Conservation (phyloP, 1,139 yeast genomes). For the Blastobotrys apis region DNA sequence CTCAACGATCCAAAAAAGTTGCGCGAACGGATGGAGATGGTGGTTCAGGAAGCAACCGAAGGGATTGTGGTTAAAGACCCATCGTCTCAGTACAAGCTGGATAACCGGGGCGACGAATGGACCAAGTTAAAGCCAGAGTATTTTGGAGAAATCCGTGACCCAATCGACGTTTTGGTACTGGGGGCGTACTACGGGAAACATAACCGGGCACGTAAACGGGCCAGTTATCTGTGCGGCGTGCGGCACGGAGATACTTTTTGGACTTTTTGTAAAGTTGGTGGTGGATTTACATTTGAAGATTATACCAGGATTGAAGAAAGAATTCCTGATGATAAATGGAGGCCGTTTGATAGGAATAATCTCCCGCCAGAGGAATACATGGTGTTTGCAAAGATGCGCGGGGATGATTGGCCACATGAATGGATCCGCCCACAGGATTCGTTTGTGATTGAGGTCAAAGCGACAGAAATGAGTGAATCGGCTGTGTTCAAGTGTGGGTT, state of each 20-base stretch:
- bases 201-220: conserved; percentile 34
- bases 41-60: conserved; percentile 60
- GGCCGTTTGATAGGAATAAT: conserved; percentile 39
- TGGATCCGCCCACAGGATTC: conserved; percentile 83
- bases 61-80: conserved; percentile 77
- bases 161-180: conserved; percentile 70
- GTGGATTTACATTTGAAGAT: conserved; percentile 70
- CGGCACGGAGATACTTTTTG: conserved; percentile 35
- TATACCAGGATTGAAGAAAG: conserved; percentile 53
- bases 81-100: conserved; percentile 55
- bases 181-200: conserved; percentile 76
- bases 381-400: conserved; percentile 2
- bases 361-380: conserved; percentile 46
- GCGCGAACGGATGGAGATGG: conserved; percentile 36
- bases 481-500: conserved; percentile 58
- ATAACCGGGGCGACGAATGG: conserved; percentile 62
- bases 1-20: background rate
- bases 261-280: conserved; percentile 77
- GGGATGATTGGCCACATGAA: conserved; percentile 46
- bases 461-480: conserved; percentile 60
- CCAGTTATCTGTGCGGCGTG: conserved; percentile 73
- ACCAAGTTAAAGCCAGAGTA: conserved; percentile 89
- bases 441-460: conserved; percentile 78
- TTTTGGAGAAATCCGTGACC: conserved; percentile 79
- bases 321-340: conserved; percentile 60